phyloP scores from a whole-genome alignment of 768 basidiomycete species.

The Xerocomus brunneocitrinus region DNA sequence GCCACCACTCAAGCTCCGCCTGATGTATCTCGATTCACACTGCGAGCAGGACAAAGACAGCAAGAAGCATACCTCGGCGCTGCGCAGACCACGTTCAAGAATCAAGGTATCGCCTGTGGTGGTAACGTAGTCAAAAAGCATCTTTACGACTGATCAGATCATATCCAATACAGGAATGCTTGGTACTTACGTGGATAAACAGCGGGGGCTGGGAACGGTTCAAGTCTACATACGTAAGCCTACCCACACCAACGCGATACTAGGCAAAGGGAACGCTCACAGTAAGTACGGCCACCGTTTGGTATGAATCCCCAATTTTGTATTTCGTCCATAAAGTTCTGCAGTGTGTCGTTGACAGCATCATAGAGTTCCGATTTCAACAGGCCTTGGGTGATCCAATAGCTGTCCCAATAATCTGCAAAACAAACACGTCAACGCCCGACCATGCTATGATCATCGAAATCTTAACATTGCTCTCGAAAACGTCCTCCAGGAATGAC shows the following conservation, averaged over 20 bases:
- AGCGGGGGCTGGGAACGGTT: slow-evolving; percentile 91
- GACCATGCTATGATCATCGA: neutral
- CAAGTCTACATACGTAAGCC: slow-evolving; percentile 46
- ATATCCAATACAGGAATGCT: neutral
- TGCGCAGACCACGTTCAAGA: slow-evolving; percentile 72
- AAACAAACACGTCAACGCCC: neutral
- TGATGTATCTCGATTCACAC: slow-evolving; percentile 21
- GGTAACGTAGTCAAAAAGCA: slow-evolving; percentile 82
- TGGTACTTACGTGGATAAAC: slow-evolving; percentile 62
- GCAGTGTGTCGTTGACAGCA: slow-evolving; percentile 70
- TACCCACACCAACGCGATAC: neutral
- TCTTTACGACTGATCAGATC: slow-evolving; percentile 39
- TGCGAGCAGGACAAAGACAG: neutral
- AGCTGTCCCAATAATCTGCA: slow-evolving; percentile 62
- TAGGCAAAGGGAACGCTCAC: slow-evolving; percentile 31
- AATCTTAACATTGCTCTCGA: slow-evolving; percentile 70
- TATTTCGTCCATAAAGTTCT: slow-evolving; percentile 95
- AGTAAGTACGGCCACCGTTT: slow-evolving; percentile 91
- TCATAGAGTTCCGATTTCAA: slow-evolving; percentile 71
- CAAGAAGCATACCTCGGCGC: slow-evolving; percentile 60
- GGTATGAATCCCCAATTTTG: slow-evolving; percentile 85
- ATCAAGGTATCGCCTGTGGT: slow-evolving; percentile 71
- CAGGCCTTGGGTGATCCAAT: slow-evolving; percentile 88
- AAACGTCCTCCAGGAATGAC: slow-evolving; percentile 87
- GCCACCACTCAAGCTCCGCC: slow-evolving; percentile 86